Evolutionary conservation across 306 rosid genomes (phyloP).

Genomic region (Delonix regia): DNA sequence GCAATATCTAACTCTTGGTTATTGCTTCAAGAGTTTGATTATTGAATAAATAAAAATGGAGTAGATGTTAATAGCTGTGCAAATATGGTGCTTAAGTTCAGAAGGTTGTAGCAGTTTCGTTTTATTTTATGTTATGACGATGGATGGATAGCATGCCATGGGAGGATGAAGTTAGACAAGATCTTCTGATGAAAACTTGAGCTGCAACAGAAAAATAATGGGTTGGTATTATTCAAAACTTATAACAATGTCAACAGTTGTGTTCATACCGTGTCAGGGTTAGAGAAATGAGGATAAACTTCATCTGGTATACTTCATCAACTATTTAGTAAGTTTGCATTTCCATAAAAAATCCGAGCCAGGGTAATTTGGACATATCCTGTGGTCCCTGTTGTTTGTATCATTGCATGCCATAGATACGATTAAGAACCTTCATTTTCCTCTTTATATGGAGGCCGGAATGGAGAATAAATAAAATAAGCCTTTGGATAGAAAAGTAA

Average conservation of each 20-base stretch:
- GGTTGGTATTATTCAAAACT: slow-evolving; percentile 6
- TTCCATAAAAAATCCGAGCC: neutral
- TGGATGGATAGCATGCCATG: neutral
- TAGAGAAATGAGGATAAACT: neutral
- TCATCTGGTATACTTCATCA: neutral
- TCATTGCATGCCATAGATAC: neutral
- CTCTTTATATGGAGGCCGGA: slow-evolving; percentile 5
- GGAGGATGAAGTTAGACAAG: neutral
- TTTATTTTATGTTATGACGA: neutral
- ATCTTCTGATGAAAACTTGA: neutral
- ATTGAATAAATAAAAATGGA: neutral
- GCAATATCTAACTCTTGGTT: neutral
- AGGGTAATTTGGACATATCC: neutral
- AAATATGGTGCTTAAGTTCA: slow-evolving; percentile 1
- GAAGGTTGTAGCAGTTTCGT: neutral
- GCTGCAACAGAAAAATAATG: neutral
- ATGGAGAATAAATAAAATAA: slow-evolving; percentile 25
- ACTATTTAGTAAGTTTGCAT: neutral
- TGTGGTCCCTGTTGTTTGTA: neutral
- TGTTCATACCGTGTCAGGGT: neutral
- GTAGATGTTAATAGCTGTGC: slow-evolving; percentile 24
- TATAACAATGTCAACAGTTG: slow-evolving; percentile 25
- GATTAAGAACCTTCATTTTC: neutral
- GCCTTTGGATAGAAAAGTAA: slow-evolving; percentile 17
- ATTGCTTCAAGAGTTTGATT: slow-evolving; percentile 12